These are phyloP conservation scores for Tuber melanosporum DNA, from an alignment of 495 filamentous ascomycete genomes.

Conservation along the genomic window DNA sequence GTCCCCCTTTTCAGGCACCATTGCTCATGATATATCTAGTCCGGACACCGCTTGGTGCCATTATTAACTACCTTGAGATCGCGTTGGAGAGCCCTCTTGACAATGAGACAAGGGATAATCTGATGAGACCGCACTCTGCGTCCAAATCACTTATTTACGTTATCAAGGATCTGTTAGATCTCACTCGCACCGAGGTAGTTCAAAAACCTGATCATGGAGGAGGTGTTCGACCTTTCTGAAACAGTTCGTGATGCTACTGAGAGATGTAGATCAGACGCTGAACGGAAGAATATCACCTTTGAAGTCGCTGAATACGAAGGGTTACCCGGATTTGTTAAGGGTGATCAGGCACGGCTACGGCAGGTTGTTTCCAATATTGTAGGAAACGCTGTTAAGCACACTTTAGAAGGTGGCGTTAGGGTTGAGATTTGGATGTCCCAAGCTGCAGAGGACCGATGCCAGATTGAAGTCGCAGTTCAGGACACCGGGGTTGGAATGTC, in stretches of 20 bases:
- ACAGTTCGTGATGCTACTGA: conserved; percentile 72
- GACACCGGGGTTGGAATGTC: conserved; percentile 81
- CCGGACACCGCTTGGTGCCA: conserved; percentile 86
- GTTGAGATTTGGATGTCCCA: conserved; percentile 57
- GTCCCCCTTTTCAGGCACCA: not conserved
- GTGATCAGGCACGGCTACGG: conserved; percentile 70
- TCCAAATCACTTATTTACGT: conserved; percentile 93
- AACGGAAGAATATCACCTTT: conserved; percentile 66
- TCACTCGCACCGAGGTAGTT: conserved; percentile 84
- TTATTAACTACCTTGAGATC: conserved; percentile 95
- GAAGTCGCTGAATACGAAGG: conserved; percentile 61
- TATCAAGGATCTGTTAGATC: conserved; percentile 89
- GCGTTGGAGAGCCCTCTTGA: conserved; percentile 80
- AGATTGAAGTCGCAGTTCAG: conserved; percentile 65
- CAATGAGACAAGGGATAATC: conserved; percentile 75
- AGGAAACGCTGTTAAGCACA: conserved; percentile 82
- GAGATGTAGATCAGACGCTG: conserved; percentile 65
- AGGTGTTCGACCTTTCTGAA: conserved; percentile 64
- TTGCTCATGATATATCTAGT: conserved; percentile 45
- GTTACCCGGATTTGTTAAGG: conserved; percentile 64
- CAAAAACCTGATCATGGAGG: conserved; percentile 70
- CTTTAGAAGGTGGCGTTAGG: conserved; percentile 59
- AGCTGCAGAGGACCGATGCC: conserved; percentile 40
- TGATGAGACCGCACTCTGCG: conserved; percentile 84
- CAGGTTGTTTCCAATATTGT: conserved; percentile 77